A percentile compares a stretch with the other conserved stretches of the same genome.
These are phyloP conservation scores for Candida golubevii DNA, from an alignment of 805 yeast genomes.

Conservation along the genomic window DNA sequence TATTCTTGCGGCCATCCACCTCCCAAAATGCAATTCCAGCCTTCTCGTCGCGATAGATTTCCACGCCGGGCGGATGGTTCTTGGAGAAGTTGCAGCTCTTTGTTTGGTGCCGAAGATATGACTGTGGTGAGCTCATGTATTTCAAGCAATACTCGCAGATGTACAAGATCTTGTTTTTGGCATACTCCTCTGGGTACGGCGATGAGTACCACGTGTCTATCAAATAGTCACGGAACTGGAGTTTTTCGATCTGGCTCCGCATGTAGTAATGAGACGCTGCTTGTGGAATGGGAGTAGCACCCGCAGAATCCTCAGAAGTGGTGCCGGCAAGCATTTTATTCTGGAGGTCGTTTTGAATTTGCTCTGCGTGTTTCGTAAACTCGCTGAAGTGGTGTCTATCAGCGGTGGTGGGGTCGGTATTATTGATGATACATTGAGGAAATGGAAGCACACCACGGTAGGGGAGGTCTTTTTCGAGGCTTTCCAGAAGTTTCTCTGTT, in stretches of 20 bases:
- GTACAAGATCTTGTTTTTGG: slow-evolving; percentile 56
- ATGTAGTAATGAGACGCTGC: slow-evolving; percentile 19
- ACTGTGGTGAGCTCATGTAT: slow-evolving; percentile 67
- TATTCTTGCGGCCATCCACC: slow-evolving; percentile 78
- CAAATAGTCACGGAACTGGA: slow-evolving; percentile 68
- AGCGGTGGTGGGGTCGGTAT: slow-evolving; percentile 53
- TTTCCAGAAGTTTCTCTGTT: slow-evolving; percentile 7
- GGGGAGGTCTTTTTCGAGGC: slow-evolving; percentile 38
- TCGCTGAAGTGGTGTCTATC: slow-evolving; percentile 48
- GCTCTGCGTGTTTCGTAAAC: slow-evolving; percentile 2
- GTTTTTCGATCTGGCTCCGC: slow-evolving; percentile 48
- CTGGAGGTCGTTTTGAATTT: slow-evolving; percentile 27
- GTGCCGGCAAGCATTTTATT: slow-evolving; percentile 5
- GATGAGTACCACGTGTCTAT: slow-evolving; percentile 91
- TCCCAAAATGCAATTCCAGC: slow-evolving; percentile 38
- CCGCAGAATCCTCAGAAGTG: slow-evolving; percentile 14
- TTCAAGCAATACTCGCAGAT: slow-evolving; percentile 83
- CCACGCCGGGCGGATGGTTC: slow-evolving; percentile 60
- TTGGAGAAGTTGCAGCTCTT: slow-evolving; percentile 58
- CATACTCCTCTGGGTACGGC: slow-evolving; percentile 87
- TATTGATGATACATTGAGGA: slow-evolving; percentile 54
- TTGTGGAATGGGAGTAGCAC: slow-evolving; percentile 13
- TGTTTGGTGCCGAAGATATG: slow-evolving; percentile 62
- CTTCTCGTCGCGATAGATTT: slow-evolving; percentile 35
- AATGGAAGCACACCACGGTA: slow-evolving; percentile 61